phyloP scores from a whole-genome alignment of 2,329 filamentous ascomycete genomes.

The Diaporthe ilicicola region DNA sequence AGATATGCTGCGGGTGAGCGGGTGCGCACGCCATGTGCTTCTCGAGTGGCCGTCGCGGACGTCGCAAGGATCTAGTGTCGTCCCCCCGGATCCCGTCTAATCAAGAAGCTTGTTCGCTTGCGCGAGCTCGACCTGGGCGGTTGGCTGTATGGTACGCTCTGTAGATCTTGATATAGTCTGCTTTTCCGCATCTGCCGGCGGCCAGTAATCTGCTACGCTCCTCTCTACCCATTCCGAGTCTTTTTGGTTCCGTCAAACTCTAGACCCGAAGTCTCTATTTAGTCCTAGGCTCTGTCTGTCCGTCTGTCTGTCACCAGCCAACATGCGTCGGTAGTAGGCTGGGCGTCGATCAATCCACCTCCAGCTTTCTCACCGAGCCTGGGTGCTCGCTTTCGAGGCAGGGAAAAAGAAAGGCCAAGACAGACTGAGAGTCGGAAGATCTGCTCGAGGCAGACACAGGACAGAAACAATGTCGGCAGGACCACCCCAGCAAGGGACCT shows the following conservation, averaged over 20 bases:
- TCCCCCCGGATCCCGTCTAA: constrained; percentile 1
- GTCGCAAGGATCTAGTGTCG: background rate
- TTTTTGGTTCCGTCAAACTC: background rate
- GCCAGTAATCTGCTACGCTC: background rate
- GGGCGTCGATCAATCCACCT: background rate
- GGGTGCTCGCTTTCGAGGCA: constrained; percentile 5
- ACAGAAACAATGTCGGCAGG: constrained; percentile 48
- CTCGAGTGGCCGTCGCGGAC: constrained; percentile 25
- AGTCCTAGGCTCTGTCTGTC: background rate
- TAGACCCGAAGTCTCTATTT: background rate
- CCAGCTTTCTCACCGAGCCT: background rate
- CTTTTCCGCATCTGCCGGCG: constrained; percentile 9
- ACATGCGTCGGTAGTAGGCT: constrained; percentile 25
- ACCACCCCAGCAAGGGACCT: constrained; percentile 54
- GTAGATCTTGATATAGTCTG: constrained; percentile 25
- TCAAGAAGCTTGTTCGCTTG: constrained; percentile 12
- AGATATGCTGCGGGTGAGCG: constrained; percentile 23
- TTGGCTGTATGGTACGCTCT: constrained; percentile 9
- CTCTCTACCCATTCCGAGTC: background rate
- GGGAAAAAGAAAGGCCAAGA: background rate
- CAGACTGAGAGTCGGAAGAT: background rate
- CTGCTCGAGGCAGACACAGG: constrained; percentile 28
- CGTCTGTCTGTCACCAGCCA: background rate
- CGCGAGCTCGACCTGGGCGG: constrained; percentile 17
- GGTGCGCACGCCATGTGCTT: constrained; percentile 25